phyloP scores from a whole-genome alignment of 768 basidiomycete genomes.

The Sarcodon sp. region DNA sequence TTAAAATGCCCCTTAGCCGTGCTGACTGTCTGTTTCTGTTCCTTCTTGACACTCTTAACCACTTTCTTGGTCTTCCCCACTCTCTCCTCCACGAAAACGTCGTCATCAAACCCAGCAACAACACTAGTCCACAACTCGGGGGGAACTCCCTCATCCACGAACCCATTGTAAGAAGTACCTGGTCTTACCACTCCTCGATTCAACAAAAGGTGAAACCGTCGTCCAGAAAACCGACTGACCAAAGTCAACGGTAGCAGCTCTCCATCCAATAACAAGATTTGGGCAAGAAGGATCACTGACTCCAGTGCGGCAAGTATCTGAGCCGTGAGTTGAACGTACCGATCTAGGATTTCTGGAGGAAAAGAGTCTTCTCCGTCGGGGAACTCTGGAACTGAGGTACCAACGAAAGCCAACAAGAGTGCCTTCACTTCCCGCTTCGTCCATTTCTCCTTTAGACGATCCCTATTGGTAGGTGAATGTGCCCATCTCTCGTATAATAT shows the following conservation, averaged over 20 bases:
- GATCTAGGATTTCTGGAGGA: slow-evolving; percentile 32
- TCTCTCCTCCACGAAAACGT: slow-evolving; percentile 37
- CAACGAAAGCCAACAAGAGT: slow-evolving; percentile 39
- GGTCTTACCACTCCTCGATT: slow-evolving; percentile 13
- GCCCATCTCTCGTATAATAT: slow-evolving; percentile 38
- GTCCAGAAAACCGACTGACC: slow-evolving; percentile 44
- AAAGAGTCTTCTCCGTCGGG: slow-evolving; percentile 4
- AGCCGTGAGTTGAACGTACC: slow-evolving; percentile 56
- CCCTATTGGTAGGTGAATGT: slow-evolving; percentile 34
- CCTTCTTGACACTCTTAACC: background rate
- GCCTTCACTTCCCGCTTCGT: slow-evolving; percentile 46
- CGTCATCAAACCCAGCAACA: slow-evolving; percentile 25
- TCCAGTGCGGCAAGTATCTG: slow-evolving; percentile 51
- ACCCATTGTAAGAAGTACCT: slow-evolving; percentile 10
- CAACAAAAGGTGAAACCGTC: slow-evolving; percentile 41
- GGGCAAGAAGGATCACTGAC: slow-evolving; percentile 45
- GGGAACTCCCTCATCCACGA: background rate
- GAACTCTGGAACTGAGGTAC: background rate
- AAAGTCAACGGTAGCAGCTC: slow-evolving; percentile 26
- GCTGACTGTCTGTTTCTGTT: slow-evolving; percentile 9
- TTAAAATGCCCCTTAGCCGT: slow-evolving; percentile 11
- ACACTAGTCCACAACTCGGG: slow-evolving; percentile 33
- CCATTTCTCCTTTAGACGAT: slow-evolving; percentile 61
- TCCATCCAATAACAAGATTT: slow-evolving; percentile 44
- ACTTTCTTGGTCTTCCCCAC: slow-evolving; percentile 20